Percentiles rank a stretch among this genome's conserved stretches.
These are phyloP conservation scores for Guadua angustifolia DNA, from an alignment of 176 grass and related monocot species.

Conservation along the genomic window DNA sequence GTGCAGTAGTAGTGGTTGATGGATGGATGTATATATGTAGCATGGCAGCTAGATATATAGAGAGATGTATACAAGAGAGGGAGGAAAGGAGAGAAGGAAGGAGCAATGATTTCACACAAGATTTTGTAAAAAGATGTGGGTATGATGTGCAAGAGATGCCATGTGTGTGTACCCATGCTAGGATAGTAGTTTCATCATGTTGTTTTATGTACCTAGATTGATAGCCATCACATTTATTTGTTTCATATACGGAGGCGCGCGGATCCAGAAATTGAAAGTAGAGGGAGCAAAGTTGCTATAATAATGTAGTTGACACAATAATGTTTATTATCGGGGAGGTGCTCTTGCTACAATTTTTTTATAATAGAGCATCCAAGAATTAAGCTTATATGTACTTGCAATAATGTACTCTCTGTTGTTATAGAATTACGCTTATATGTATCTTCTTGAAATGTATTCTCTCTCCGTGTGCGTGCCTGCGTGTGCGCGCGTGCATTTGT, in stretches of 20 bases:
- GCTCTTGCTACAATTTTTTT: not conserved
- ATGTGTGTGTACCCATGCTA: conserved; percentile 49
- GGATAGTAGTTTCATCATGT: conserved; percentile 48
- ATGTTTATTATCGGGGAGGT: not conserved
- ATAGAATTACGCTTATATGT: not conserved
- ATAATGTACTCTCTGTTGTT: not conserved
- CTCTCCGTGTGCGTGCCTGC: too few relatives aligned
- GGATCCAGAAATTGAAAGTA: not conserved
- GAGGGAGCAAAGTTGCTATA: not conserved
- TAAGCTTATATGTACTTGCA: not conserved
- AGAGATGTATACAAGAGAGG: not conserved
- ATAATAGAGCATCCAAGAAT: not conserved
- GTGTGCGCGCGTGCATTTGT: not conserved
- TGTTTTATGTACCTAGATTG: conserved; percentile 27
- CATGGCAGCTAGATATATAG: conserved; percentile 31
- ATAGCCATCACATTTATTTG: conserved; percentile 17
- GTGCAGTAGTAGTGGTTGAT: conserved; percentile 35
- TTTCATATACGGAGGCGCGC: not conserved
- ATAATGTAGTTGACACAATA: not conserved
- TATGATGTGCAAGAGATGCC: conserved; percentile 49
- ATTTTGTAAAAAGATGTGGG: conserved; percentile 55
- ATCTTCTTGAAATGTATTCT: not conserved
- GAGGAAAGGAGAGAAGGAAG: not conserved
- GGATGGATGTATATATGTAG: not conserved
- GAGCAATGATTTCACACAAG: conserved; percentile 52